Evolutionary conservation across 23 red algal genomes (phyloP).

Genomic region (Cyanidiococcus yangmingshanensis): DNA sequence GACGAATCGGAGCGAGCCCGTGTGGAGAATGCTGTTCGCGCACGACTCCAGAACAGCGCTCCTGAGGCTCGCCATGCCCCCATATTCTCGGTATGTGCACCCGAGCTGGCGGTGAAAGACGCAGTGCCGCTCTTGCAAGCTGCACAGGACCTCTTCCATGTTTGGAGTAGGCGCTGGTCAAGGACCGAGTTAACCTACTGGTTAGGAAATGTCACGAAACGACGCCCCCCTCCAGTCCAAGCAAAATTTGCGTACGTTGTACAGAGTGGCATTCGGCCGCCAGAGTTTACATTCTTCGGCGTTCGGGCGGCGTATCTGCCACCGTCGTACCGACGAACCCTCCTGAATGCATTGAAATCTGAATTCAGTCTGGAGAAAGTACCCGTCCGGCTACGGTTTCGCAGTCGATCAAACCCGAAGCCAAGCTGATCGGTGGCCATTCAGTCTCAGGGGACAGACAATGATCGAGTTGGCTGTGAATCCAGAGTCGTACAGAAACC

Average conservation of each 20-base stretch:
- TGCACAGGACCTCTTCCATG: not conserved
- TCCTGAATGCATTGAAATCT: not conserved
- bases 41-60: not conserved
- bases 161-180: not conserved
- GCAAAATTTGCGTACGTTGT: not conserved
- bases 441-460: no score
- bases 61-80: not conserved
- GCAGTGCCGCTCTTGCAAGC: not conserved
- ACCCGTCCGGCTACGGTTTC: not conserved
- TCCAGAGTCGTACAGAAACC: no score
- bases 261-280: not conserved
- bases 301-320: not conserved
- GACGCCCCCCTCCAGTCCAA: not conserved
- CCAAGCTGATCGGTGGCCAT: no score
- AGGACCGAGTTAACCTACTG: not conserved
- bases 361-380: conserved; percentile 10
- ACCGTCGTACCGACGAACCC: not conserved
- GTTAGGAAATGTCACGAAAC: not conserved
- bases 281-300: not conserved
- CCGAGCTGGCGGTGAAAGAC: not conserved
- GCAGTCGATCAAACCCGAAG: not conserved
- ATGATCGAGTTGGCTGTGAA: no score
- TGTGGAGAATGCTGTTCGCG: not conserved
- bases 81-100: not conserved
- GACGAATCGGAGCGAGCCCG: not conserved